Percentiles rank a stretch among this genome's conserved stretches.
Conservation (phyloP, 257 asterid genomes). For the Misopates orontium region DNA sequence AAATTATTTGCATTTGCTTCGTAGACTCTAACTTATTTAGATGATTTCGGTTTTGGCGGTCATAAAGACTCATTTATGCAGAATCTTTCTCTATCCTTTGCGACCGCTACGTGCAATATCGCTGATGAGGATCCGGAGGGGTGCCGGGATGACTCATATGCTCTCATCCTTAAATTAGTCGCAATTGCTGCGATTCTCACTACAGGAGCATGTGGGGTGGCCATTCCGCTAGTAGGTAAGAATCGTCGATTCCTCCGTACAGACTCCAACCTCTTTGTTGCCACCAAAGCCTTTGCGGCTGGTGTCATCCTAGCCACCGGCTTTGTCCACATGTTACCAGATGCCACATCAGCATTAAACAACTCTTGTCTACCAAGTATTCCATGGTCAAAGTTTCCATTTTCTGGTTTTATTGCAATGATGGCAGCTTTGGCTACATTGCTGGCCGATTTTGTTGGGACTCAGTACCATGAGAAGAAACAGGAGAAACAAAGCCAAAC, state of each 20-base stretch:
- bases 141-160: conserved; percentile 46
- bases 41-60: too few species aligned
- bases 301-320: conserved; percentile 71
- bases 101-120: conserved; percentile 33
- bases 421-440: conserved; percentile 55
- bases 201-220: conserved; percentile 52
- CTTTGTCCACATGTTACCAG: conserved; percentile 61
- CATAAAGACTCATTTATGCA: conserved; percentile 39
- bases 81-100: conserved; percentile 40
- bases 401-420: conserved; percentile 65
- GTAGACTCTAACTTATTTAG: conserved; percentile 5
- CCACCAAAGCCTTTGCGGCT: conserved; percentile 58
- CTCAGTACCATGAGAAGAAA: conserved; percentile 53
- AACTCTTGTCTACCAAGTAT: conserved; percentile 43
- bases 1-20: background rate
- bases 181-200: conserved; percentile 51
- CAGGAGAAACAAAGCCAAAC: conserved; percentile 47
- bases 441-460: conserved; percentile 53
- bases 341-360: conserved; percentile 48
- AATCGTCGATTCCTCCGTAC: conserved; percentile 43
- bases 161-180: conserved; percentile 43
- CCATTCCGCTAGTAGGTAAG: conserved; percentile 54
- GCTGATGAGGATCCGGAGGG: conserved; percentile 27
- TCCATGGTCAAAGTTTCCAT: conserved; percentile 62
- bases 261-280: conserved; percentile 54